phyloP scores from a whole-genome alignment of 495 filamentous ascomycete species.

The Apodospora peruviana region DNA sequence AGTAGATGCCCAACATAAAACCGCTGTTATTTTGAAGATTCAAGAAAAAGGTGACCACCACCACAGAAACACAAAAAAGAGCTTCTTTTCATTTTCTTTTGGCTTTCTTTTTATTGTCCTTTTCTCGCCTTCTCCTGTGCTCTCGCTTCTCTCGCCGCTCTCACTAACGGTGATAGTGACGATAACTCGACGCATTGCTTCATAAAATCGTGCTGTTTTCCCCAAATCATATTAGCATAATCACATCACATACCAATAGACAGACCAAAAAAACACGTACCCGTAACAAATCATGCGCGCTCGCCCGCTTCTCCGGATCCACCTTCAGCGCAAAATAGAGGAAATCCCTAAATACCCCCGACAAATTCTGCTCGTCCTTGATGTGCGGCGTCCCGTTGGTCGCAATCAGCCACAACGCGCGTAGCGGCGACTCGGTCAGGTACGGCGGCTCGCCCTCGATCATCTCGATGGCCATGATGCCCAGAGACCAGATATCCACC shows the following conservation, averaged over 20 bases:
- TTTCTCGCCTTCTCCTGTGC: conserved; percentile 78
- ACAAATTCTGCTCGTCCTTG: conserved; percentile 84
- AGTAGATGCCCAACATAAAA: no score
- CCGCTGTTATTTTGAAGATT: no score
- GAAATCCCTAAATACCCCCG: conserved; percentile 80
- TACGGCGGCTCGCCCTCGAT: conserved; percentile 98
- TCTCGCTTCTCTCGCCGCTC: conserved; percentile 74
- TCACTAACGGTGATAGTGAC: conserved; percentile 69
- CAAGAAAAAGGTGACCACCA: no score
- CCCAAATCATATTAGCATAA: conserved; percentile 2
- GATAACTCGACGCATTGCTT: conserved; percentile 64
- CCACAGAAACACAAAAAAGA: no score
- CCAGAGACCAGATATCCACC: conserved; percentile 96
- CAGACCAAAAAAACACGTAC: conserved; percentile 40
- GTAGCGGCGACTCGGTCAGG: conserved; percentile 87
- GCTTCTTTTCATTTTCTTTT: no score
- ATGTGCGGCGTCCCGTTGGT: conserved; percentile 94
- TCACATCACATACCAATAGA: no score
- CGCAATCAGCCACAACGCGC: conserved; percentile 91
- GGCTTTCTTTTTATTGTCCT: conserved; percentile 39
- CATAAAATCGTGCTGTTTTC: conserved; percentile 87
- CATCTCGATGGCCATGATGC: conserved; percentile 99
- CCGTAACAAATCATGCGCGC: conserved; percentile 84
- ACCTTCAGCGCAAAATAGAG: conserved; percentile 87
- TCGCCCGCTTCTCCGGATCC: conserved; percentile 92